Conservation (phyloP, 106 monocot genomes). For the Dendrobium nobile region DNA sequence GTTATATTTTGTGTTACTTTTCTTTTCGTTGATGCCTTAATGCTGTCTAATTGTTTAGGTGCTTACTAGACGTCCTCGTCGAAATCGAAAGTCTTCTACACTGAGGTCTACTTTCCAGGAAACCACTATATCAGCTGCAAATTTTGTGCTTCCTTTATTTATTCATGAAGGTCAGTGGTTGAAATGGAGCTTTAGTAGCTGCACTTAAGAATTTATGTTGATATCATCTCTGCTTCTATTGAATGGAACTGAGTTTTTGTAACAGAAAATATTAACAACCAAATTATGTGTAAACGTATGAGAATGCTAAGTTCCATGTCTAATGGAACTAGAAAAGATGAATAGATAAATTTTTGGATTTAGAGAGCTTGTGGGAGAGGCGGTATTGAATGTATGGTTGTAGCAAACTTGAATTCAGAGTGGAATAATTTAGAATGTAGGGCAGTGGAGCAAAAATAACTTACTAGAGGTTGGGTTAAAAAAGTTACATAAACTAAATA, state of each 20-base stretch:
- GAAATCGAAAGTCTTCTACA: conserved; percentile 69
- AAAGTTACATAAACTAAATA: neutral
- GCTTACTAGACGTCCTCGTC: conserved; percentile 72
- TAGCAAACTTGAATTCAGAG: neutral
- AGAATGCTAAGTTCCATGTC: neutral
- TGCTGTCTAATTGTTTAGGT: conserved; percentile 23
- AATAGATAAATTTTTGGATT: neutral
- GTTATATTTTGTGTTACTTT: neutral
- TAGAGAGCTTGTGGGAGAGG: neutral
- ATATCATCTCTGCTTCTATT: neutral
- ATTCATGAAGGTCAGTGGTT: conserved; percentile 80
- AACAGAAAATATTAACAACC: neutral
- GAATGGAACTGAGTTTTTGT: neutral
- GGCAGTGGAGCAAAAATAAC: neutral
- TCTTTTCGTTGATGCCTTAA: conserved; percentile 4
- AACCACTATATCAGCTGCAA: conserved; percentile 63
- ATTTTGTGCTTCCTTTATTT: conserved; percentile 92
- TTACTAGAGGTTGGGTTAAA: neutral
- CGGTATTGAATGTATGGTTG: neutral
- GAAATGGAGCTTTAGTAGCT: neutral
- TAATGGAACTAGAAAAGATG: neutral
- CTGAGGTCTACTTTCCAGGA: conserved; percentile 86
- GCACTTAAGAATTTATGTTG: neutral
- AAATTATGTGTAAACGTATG: neutral
- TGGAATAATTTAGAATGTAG: neutral